A percentile compares a stretch with the other conserved stretches of the same genome.
These are phyloP conservation scores for Chenopodium suecicum DNA, from an alignment of 148 eudicot species.

Conservation along the genomic window DNA sequence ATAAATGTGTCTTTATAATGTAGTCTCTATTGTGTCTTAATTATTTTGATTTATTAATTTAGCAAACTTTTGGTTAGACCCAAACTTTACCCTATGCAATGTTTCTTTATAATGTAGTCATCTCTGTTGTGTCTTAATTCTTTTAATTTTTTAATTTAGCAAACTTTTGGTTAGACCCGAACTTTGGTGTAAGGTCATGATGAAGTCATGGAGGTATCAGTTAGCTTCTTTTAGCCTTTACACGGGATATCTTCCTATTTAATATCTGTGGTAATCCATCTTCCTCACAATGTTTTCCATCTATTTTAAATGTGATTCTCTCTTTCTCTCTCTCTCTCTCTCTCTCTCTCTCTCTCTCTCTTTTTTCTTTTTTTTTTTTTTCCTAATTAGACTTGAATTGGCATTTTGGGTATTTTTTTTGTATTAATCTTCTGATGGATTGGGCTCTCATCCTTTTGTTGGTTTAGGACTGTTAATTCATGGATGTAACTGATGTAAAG, in stretches of 20 bases:
- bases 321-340: too few species aligned
- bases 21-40: background rate
- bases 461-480: background rate
- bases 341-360: background rate
- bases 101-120: too few species aligned
- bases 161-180: background rate
- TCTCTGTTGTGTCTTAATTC: background rate
- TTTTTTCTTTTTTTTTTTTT: too few species aligned
- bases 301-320: background rate
- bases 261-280: background rate
- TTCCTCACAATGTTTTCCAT: background rate
- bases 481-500: background rate
- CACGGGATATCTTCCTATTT: background rate
- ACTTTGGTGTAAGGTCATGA: background rate
- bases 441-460: background rate
- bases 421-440: background rate
- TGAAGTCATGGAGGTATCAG: background rate
- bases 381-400: too few species aligned
- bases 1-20: too few species aligned
- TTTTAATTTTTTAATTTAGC: background rate
- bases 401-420: background rate
- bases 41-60: too few species aligned
- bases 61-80: background rate
- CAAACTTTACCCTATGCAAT: too few species aligned
- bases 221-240: background rate